Evolutionary conservation across 306 rosid species (phyloP).

Genomic region (Vigna hirtella): DNA sequence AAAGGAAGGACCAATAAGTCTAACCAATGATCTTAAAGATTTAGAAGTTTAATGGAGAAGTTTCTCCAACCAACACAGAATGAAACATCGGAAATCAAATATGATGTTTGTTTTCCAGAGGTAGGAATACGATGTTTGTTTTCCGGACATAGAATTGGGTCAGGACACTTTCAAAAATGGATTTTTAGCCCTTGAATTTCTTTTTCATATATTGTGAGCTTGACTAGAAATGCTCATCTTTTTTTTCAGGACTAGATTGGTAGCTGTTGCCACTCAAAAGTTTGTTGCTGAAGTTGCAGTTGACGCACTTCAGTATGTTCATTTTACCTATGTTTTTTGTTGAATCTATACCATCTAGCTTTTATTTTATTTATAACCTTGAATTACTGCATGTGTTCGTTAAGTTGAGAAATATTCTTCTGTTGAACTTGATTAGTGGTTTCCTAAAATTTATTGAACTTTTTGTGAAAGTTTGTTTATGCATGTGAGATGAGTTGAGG

Average conservation of each 20-base stretch:
- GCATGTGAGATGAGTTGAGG: background rate
- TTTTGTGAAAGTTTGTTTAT: slow-evolving; percentile 17
- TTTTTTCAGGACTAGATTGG: slow-evolving; percentile 72
- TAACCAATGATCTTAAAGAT: too few relatives aligned
- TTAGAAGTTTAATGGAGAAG: too few relatives aligned
- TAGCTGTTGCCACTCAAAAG: slow-evolving; percentile 88
- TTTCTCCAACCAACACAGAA: too few relatives aligned
- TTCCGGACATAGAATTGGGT: background rate
- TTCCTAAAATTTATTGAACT: slow-evolving; percentile 16
- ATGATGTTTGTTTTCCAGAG: slow-evolving; percentile 46
- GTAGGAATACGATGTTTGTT: slow-evolving; percentile 37
- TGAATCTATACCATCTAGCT: background rate
- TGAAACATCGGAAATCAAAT: too few relatives aligned
- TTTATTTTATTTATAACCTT: background rate
- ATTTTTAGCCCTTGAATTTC: background rate
- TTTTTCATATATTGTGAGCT: slow-evolving; percentile 9
- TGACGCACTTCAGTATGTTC: slow-evolving; percentile 75
- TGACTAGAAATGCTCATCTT: slow-evolving; percentile 14
- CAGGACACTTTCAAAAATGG: background rate
- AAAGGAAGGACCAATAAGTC: too few relatives aligned
- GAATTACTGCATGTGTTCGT: slow-evolving; percentile 17
- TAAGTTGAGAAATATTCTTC: slow-evolving; percentile 5
- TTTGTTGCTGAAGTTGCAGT: slow-evolving; percentile 88
- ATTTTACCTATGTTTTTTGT: background rate
- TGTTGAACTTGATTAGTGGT: background rate